phyloP scores from a whole-genome alignment of 148 eudicot species.

The Gaultheria prostrata region DNA sequence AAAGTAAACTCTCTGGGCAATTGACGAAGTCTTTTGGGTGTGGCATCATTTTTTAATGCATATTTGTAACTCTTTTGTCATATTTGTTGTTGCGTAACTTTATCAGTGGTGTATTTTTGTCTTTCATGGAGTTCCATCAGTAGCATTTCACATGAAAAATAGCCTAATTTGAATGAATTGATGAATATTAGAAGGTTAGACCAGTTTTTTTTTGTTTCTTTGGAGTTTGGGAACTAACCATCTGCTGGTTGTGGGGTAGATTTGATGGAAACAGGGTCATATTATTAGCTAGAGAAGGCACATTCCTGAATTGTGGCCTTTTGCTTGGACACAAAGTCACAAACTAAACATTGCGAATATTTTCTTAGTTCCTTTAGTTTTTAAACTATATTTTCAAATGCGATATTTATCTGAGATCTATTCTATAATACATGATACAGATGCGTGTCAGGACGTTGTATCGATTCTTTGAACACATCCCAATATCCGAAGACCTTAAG shows the following conservation, averaged over 20 bases:
- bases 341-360: neutral
- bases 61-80: neutral
- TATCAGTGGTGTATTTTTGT: no score
- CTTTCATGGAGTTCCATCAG: neutral
- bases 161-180: neutral
- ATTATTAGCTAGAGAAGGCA: neutral
- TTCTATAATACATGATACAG: no score
- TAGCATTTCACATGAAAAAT: neutral
- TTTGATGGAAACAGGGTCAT: neutral
- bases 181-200: neutral
- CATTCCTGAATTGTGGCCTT: neutral
- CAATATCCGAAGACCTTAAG: neutral
- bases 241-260: neutral
- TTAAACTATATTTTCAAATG: neutral
- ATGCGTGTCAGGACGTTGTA: neutral
- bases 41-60: neutral
- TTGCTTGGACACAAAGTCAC: neutral
- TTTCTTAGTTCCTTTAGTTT: neutral
- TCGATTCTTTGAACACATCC: neutral
- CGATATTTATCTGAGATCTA: neutral
- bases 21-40: neutral
- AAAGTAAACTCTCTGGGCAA: neutral
- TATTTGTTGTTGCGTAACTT: neutral
- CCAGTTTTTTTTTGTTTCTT: neutral
- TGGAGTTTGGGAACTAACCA: neutral